phyloP scores from a whole-genome alignment of 2,329 filamentous ascomycete species.

The Pseudovirgaria hyperparasitica region DNA sequence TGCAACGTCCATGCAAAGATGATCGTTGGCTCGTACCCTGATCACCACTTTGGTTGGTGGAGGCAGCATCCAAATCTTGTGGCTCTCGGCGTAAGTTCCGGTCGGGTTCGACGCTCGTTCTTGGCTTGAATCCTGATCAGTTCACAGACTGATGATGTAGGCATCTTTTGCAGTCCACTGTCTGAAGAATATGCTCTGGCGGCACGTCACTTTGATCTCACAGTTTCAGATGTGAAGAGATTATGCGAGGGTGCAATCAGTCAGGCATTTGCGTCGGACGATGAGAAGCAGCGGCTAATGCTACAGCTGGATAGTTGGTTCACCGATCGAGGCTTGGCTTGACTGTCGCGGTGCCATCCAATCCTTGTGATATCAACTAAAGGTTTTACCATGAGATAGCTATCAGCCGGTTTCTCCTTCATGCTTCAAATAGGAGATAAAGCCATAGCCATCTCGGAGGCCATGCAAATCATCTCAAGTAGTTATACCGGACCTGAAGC shows the following conservation, averaged over 20 bases:
- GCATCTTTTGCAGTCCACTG: constrained; percentile 63
- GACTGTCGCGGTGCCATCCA: too few relatives aligned
- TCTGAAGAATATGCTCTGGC: constrained; percentile 69
- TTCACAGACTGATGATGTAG: constrained; percentile 66
- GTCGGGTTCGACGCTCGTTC: background rate
- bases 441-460: too few relatives aligned
- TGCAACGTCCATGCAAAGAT: constrained; percentile 71
- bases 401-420: too few relatives aligned
- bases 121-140: constrained; percentile 10
- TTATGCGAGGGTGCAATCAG: constrained; percentile 50
- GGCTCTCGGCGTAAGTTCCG: constrained; percentile 52
- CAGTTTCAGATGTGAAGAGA: constrained; percentile 32
- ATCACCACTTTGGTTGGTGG: constrained; percentile 73
- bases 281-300: constrained; percentile 47
- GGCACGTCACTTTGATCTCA: constrained; percentile 54
- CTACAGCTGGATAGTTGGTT: too few relatives aligned
- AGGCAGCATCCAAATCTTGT: constrained; percentile 39
- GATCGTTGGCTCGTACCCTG: constrained; percentile 49
- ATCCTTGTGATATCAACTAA: too few relatives aligned
- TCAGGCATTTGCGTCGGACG: constrained; percentile 52
- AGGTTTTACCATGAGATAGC: too few relatives aligned
- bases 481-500: too few relatives aligned
- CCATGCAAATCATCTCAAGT: too few relatives aligned
- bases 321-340: too few relatives aligned
- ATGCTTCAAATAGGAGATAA: too few relatives aligned